Base-by-base conservation (phyloP, 2,329 filamentous ascomycete genomes). In the Sporothrix euskadiensis region DNA sequence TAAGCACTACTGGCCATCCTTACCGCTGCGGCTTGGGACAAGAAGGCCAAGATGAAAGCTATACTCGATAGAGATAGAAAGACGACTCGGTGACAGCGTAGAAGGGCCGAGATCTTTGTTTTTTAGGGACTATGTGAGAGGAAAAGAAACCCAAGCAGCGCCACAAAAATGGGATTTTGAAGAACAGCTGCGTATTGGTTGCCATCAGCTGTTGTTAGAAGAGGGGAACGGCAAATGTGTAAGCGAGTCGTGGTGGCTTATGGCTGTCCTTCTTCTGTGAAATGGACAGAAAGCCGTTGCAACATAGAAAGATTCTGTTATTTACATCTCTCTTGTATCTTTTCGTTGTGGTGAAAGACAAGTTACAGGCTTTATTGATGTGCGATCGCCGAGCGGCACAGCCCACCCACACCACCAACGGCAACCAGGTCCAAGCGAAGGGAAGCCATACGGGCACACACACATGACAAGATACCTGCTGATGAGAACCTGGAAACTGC, bases 351-450 rank as follows among this genome's bases (percentile, higher is more conserved):
- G 2, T 26, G 26, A 26, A 26, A 26, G 26, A 26, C 52, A 30
- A 22, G 9, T 12, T 26, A 7, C 9, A 10, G n/a, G n/a, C 32
- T 16, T 32, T 32, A 39, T 14, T 65, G 35, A 65, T 65, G n/a
- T 41, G 19, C 59, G 26, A 26, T 65, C 19, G 39, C 39, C n/a
- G 59, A 44, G 39, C 59, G 59, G 59, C 59, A 65, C 59, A 65
- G 35, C 59, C 5, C 35, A 65, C 44, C 59, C 59, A 65, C 59
- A 22, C 35, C 32, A 22, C 41, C 39, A n/a, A 19, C n/a, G 16
- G 1, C 39, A 65, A 65, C 59, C 59, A 44, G 59, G 59, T 65
- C 59, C 35, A 65, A 65, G 59, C 59, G n/a, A 65, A 65, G 59
- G 59, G 35, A 65, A 26, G 59, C 59, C 59, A 44, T 41, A 65